These are phyloP conservation scores for Diplodia intermedia DNA, from an alignment of 2,329 filamentous ascomycete species.

Conservation along the genomic window DNA sequence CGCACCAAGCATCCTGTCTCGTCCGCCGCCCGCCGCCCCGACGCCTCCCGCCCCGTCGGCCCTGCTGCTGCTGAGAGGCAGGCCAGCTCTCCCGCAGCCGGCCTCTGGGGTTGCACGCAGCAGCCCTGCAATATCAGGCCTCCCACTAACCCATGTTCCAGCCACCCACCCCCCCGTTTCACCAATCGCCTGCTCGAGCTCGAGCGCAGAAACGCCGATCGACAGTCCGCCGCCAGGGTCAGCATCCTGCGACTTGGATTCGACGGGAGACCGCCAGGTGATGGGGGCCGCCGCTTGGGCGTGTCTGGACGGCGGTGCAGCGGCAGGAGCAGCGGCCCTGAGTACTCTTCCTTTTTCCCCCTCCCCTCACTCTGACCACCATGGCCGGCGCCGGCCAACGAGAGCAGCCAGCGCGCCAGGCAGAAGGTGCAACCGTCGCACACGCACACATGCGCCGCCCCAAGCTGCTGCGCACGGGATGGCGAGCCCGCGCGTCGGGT, in stretches of 20 bases:
- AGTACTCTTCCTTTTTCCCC: conserved; percentile 10
- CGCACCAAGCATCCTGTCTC: conserved; percentile 15
- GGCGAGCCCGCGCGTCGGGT: conserved; percentile 9
- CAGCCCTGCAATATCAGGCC: conserved; percentile 32
- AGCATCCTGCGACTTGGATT: conserved; percentile 29
- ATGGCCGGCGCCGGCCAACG: neutral
- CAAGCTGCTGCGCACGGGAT: neutral
- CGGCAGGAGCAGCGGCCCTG: neutral
- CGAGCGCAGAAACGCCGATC: conserved; percentile 32
- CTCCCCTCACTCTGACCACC: conserved; percentile 16
- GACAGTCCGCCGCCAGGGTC: conserved; percentile 30
- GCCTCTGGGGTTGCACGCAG: conserved; percentile 31
- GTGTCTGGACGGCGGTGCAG: conserved; percentile 10
- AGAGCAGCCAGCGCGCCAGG: conserved; percentile 1
- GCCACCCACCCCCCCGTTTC: conserved; percentile 32
- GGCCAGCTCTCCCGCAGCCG: conserved; percentile 12
- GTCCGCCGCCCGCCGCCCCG: conserved; percentile 16
- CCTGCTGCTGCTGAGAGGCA: conserved; percentile 21
- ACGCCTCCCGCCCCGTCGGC: conserved; percentile 21
- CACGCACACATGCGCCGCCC: conserved; percentile 1
- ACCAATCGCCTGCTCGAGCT: conserved; percentile 33
- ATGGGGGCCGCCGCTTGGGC: conserved; percentile 8
- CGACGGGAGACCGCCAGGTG: conserved; percentile 28
- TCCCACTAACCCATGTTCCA: conserved; percentile 33
- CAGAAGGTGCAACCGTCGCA: conserved; percentile 27